Percentiles rank a stretch among this genome's conserved stretches.
These are phyloP conservation scores for Coprinopsis marcescibilis DNA, from an alignment of 768 basidiomycete species.

Conservation along the genomic window DNA sequence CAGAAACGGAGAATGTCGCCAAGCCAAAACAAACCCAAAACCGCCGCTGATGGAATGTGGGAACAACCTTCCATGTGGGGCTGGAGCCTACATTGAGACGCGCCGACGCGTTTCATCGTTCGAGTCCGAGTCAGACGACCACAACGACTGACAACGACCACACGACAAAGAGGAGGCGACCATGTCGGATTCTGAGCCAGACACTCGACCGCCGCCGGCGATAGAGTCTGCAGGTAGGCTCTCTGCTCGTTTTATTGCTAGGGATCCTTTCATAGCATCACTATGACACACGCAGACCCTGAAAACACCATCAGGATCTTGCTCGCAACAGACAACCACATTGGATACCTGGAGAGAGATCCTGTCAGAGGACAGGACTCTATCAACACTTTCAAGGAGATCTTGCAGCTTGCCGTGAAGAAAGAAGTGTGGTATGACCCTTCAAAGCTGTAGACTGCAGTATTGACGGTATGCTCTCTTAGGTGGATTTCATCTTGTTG, in stretches of 20 bases:
- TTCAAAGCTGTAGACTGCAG: not conserved
- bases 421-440: conserved; percentile 54
- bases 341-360: conserved; percentile 92
- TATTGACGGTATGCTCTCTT: conserved; percentile 6
- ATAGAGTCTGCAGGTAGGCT: not conserved
- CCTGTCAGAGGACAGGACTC: conserved; percentile 93
- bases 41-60: too few relatives aligned
- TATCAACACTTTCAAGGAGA: conserved; percentile 92
- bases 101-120: too few relatives aligned
- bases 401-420: conserved; percentile 85
- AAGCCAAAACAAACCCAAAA: too few relatives aligned
- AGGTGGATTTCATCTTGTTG: conserved; percentile 95
- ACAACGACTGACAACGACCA: too few relatives aligned
- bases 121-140: too few relatives aligned
- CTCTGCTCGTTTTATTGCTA: not conserved
- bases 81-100: too few relatives aligned
- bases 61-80: too few relatives aligned
- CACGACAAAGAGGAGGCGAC: not conserved
- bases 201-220: not conserved
- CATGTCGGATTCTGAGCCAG: not conserved
- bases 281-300: conserved; percentile 30
- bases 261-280: conserved; percentile 3
- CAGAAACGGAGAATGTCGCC: too few relatives aligned
- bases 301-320: conserved; percentile 76
- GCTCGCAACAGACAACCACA: conserved; percentile 93